Evolutionary conservation across 1,284 basidiomycete genomes (phyloP).

Genomic region (Golubevia pallescens): DNA sequence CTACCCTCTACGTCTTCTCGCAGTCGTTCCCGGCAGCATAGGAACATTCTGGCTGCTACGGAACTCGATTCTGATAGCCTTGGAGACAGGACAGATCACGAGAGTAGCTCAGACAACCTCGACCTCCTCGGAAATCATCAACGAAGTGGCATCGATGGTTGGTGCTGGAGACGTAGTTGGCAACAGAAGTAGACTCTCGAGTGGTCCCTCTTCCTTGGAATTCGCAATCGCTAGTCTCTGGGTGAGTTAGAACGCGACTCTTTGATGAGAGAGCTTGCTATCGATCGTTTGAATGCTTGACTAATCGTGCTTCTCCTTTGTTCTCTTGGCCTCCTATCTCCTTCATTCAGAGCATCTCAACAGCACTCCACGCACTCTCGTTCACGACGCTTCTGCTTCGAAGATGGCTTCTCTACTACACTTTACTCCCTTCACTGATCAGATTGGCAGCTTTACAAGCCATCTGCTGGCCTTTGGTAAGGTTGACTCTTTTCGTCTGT

Average conservation of each 20-base stretch:
- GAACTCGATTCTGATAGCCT: conserved; percentile 19
- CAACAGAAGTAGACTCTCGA: no score
- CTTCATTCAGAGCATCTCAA: no score
- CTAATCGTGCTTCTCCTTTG: no score
- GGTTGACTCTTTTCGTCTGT: conserved; percentile 75
- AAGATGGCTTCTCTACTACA: conserved; percentile 82
- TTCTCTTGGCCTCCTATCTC: no score
- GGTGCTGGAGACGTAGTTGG: no score
- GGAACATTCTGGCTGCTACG: conserved; percentile 52
- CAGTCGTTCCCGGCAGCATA: conserved; percentile 51
- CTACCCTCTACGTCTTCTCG: conserved; percentile 51
- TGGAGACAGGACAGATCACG: no score
- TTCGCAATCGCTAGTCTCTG: conserved; percentile 45
- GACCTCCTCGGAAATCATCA: no score
- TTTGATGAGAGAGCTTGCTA: no score
- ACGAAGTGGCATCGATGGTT: no score
- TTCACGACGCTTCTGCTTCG: conserved; percentile 79
- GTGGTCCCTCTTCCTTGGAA: conserved; percentile 23
- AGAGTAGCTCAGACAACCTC: no score
- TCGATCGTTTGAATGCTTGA: no score
- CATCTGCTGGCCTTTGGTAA: conserved; percentile 84
- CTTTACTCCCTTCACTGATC: conserved; percentile 78
- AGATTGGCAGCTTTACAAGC: conserved; percentile 81
- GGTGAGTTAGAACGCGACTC: no score
- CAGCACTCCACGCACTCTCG: conserved; percentile 79